phyloP scores from a whole-genome alignment of 2,329 filamentous ascomycete genomes.

The Penicillium sp. region DNA sequence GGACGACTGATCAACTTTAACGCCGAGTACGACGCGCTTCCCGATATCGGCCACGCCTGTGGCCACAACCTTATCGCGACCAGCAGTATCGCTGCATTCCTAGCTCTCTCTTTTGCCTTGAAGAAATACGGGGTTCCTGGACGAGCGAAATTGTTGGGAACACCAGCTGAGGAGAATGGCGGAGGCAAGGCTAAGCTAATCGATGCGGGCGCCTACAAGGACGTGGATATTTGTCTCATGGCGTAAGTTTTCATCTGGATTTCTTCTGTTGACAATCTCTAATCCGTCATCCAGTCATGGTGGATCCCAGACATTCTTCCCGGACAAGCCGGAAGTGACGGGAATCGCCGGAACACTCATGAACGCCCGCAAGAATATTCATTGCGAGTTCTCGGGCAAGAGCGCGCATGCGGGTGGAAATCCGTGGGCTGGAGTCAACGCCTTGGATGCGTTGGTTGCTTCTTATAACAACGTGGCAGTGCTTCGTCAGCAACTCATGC shows the following conservation, averaged over 20 bases:
- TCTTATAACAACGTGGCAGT: conserved; percentile 50
- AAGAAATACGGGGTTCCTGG: conserved; percentile 42
- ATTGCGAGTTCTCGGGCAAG: conserved; percentile 49
- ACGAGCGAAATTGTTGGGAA: conserved; percentile 37
- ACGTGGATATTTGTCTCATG: conserved; percentile 47
- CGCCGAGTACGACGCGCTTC: conserved; percentile 47
- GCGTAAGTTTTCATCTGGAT: conserved; percentile 26
- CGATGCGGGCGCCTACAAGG: conserved; percentile 45
- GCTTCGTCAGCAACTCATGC: conserved; percentile 58
- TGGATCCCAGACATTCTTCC: conserved; percentile 27
- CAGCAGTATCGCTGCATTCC: conserved; percentile 36
- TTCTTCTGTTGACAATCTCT: neutral
- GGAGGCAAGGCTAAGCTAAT: conserved; percentile 45
- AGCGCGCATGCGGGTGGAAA: conserved; percentile 58
- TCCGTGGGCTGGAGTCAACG: conserved; percentile 63
- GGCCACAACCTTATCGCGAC: conserved; percentile 44
- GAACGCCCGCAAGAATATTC: conserved; percentile 37
- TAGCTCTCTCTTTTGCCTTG: conserved; percentile 48
- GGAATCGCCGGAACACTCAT: conserved; percentile 31
- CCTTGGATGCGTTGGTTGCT: conserved; percentile 57
- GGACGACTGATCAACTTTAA: conserved; percentile 40
- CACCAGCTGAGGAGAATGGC: conserved; percentile 41
- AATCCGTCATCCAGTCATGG: conserved; percentile 22
- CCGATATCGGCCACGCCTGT: conserved; percentile 43
- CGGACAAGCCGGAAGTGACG: conserved; percentile 17